These are phyloP conservation scores for Cercospora sojina DNA, from an alignment of 2,329 filamentous ascomycete species.

Conservation along the genomic window DNA sequence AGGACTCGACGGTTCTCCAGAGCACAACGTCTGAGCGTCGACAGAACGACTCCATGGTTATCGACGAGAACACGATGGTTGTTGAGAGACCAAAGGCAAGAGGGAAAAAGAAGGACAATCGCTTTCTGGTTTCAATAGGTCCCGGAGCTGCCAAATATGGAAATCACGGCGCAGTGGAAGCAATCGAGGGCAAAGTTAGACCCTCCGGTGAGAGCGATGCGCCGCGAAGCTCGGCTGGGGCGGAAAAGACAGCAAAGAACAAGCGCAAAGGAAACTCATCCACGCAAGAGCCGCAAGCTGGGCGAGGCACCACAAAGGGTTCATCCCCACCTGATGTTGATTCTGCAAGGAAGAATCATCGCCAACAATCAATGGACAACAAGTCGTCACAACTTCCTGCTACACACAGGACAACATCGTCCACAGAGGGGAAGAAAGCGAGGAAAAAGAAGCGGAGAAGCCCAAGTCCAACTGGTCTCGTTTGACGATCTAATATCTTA, in stretches of 20 bases:
- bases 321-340: neutral
- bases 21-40: neutral
- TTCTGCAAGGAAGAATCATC: neutral
- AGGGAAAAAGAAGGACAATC: neutral
- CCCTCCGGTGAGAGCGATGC: neutral
- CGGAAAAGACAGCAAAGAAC: neutral
- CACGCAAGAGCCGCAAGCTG: neutral
- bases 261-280: neutral
- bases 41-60: neutral
- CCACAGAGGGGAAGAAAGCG: neutral
- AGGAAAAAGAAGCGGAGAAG: neutral
- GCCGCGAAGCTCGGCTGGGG: neutral
- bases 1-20: neutral
- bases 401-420: neutral
- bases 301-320: neutral
- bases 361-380: neutral
- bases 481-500: neutral
- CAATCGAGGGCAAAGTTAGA: neutral
- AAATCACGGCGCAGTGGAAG: neutral
- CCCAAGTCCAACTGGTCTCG: conserved; percentile 2
- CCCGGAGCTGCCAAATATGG: neutral
- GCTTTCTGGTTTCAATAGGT: neutral
- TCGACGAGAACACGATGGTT: neutral
- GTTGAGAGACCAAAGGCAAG: neutral
- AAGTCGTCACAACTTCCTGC: neutral